phyloP scores from a whole-genome alignment of 495 filamentous ascomycete species.

The Trichoderma virens region DNA sequence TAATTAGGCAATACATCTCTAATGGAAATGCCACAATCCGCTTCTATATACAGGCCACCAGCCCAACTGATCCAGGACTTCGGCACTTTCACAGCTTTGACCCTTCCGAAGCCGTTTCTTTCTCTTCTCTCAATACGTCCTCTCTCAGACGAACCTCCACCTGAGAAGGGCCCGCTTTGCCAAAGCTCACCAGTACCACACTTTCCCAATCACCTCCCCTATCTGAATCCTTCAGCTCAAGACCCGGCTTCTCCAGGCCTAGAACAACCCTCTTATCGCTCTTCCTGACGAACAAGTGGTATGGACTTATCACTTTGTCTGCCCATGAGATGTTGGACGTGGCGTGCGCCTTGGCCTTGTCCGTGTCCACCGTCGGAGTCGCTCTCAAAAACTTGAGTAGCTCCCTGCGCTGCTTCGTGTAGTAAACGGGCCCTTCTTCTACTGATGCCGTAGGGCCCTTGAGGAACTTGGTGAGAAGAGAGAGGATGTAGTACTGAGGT shows the following conservation, averaged over 20 bases:
- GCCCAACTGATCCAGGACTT: too few species aligned
- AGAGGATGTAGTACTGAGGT: constrained; percentile 77
- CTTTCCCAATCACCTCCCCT: constrained; percentile 64
- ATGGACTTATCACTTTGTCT: constrained; percentile 70
- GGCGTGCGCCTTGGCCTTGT: constrained; percentile 22
- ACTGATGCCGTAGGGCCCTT: constrained; percentile 29
- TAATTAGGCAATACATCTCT: too few species aligned
- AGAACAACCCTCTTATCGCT: constrained; percentile 55
- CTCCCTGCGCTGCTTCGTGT: constrained; percentile 42
- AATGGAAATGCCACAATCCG: too few species aligned
- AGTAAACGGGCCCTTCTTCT: constrained; percentile 30
- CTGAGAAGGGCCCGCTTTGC: constrained; percentile 45
- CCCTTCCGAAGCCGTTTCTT: constrained; percentile 13
- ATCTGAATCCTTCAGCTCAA: constrained; percentile 54
- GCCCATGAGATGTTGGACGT: constrained; percentile 54
- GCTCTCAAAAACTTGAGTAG: constrained; percentile 51
- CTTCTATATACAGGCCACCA: background rate
- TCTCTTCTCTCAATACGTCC: constrained; percentile 39
- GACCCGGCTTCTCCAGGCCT: constrained; percentile 61
- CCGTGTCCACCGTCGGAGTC: constrained; percentile 22
- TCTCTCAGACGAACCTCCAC: constrained; percentile 47
- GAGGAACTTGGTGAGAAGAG: constrained; percentile 56
- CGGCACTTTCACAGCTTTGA: constrained; percentile 23
- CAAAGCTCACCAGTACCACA: constrained; percentile 63
- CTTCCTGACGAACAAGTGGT: constrained; percentile 44